phyloP scores from a whole-genome alignment of 306 rosid species.

The Macrotyloma uniflorum region DNA sequence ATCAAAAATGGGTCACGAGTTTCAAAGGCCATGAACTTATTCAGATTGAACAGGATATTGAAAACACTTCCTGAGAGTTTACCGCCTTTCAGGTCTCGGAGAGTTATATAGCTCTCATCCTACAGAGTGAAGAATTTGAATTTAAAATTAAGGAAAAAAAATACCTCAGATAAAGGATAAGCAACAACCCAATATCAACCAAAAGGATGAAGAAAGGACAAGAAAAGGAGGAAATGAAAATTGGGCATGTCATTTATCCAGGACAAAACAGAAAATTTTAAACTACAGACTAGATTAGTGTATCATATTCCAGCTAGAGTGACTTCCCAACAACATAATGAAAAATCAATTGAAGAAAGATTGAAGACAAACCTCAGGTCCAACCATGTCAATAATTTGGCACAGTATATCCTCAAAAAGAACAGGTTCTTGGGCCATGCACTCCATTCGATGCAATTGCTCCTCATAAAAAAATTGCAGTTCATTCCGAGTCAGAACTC shows the following conservation, averaged over 20 bases:
- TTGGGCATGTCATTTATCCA: constrained; percentile 14
- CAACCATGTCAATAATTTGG: constrained; percentile 96
- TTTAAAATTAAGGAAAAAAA: constrained; percentile 12
- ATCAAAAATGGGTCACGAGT: constrained; percentile 98
- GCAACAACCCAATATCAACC: constrained; percentile 25
- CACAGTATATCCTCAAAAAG: constrained; percentile 98
- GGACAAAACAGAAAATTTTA: background rate
- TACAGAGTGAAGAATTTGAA: constrained; percentile 47
- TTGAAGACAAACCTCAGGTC: constrained; percentile 75
- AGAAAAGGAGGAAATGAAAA: constrained; percentile 8
- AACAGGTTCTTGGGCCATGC: constrained; percentile 99
- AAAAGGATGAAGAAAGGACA: constrained; percentile 9
- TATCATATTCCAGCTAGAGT: constrained; percentile 11
- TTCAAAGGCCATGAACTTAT: constrained; percentile 99
- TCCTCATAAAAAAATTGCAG: constrained; percentile 98
- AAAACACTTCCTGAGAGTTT: constrained; percentile 96
- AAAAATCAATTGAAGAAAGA: constrained; percentile 31
- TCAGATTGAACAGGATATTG: constrained; percentile 95
- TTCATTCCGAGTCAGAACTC: constrained; percentile 86
- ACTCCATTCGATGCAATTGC: constrained; percentile 99
- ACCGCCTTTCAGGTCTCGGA: constrained; percentile 89
- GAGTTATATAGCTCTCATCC: constrained; percentile 76
- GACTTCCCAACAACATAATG: constrained; percentile 30
- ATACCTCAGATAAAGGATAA: background rate
- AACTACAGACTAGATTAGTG: constrained; percentile 1